phyloP scores from a whole-genome alignment of 2,329 filamentous ascomycete genomes.

The Lasiodiplodia citricola region DNA sequence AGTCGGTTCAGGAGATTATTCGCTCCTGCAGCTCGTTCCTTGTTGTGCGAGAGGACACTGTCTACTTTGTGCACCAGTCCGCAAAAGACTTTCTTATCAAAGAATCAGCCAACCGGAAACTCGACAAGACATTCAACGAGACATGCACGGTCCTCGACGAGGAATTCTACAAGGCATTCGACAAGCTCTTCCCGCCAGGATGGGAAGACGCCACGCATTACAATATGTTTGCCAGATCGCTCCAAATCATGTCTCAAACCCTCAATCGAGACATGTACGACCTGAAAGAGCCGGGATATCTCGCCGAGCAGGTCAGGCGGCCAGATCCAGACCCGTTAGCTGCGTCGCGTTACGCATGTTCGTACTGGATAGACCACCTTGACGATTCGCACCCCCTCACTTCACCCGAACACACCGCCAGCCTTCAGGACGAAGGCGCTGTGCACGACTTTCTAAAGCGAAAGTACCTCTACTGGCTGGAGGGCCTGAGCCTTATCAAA shows the following conservation, averaged over 20 bases:
- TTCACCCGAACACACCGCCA: not conserved
- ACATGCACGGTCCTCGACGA: constrained; percentile 17
- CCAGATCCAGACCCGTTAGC: constrained; percentile 36
- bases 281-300: constrained; percentile 30
- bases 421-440: constrained; percentile 24
- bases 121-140: constrained; percentile 6
- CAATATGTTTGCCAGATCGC: constrained; percentile 42
- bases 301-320: constrained; percentile 31
- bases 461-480: constrained; percentile 31
- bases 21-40: constrained; percentile 49
- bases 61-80: constrained; percentile 52
- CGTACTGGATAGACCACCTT: constrained; percentile 45
- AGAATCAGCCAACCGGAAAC: too few species aligned
- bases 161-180: constrained; percentile 28
- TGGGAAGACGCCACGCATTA: not conserved
- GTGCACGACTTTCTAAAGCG: constrained; percentile 25
- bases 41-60: constrained; percentile 34
- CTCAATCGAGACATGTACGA: constrained; percentile 37
- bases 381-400: constrained; percentile 29
- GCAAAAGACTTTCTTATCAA: constrained; percentile 49
- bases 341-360: constrained; percentile 35
- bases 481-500: constrained; percentile 31
- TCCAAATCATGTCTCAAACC: constrained; percentile 34
- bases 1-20: constrained; percentile 35
- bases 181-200: constrained; percentile 35